phyloP scores from a whole-genome alignment of 2,329 filamentous ascomycete species.

The Botrytis cinerea region DNA sequence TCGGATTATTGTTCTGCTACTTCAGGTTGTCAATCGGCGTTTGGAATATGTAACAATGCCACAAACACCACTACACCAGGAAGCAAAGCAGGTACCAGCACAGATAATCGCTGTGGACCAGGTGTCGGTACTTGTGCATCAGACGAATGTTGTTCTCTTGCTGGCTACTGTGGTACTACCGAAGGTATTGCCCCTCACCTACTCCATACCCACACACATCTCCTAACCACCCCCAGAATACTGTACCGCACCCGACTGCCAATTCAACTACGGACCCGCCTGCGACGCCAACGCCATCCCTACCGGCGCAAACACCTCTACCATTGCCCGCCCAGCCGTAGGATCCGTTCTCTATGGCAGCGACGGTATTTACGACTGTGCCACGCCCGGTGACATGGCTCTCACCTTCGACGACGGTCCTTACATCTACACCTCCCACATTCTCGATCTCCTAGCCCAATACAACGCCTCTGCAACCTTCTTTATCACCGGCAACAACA shows the following conservation, averaged over 20 bases:
- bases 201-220: background rate
- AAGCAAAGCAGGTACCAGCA: constrained; percentile 39
- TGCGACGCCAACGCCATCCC: constrained; percentile 60
- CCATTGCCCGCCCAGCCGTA: constrained; percentile 49
- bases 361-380: constrained; percentile 57
- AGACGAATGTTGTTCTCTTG: constrained; percentile 28
- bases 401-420: constrained; percentile 70
- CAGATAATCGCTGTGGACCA: constrained; percentile 50
- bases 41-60: constrained; percentile 56
- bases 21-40: constrained; percentile 27
- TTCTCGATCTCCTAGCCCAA: constrained; percentile 60
- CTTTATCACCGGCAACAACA: constrained; percentile 48
- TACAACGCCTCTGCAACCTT: constrained; percentile 68
- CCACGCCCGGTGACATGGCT: constrained; percentile 60
- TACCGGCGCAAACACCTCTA: constrained; percentile 55
- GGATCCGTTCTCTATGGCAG: constrained; percentile 60
- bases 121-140: constrained; percentile 25
- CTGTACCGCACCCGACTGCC: constrained; percentile 32
- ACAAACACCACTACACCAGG: constrained; percentile 51
- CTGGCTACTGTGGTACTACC: constrained; percentile 25
- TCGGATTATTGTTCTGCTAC: constrained; percentile 29
- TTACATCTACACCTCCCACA: constrained; percentile 59
- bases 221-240: constrained; percentile 21
- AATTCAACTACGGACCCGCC: constrained; percentile 31
- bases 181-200: background rate